Conservation (phyloP, 2,329 filamentous ascomycete species). For the Fusarium duplospermum region DNA sequence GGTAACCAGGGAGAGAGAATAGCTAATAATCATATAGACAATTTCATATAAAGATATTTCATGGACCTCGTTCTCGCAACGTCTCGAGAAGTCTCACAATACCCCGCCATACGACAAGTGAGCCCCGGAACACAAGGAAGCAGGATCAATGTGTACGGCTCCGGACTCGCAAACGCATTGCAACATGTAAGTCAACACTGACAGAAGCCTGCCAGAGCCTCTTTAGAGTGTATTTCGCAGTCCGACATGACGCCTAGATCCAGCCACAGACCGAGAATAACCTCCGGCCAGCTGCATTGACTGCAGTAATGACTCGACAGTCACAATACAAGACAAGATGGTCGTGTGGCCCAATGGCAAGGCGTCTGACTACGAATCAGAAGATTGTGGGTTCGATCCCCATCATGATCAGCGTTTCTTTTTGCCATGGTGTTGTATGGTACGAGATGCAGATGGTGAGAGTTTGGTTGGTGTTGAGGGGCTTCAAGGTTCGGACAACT, state of each 20-base stretch:
- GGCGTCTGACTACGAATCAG: slow-evolving; percentile 46
- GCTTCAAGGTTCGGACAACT: not conserved
- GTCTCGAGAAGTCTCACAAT: not conserved
- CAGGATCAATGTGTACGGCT: not conserved
- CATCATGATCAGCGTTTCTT: slow-evolving; percentile 32
- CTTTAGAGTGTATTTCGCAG: not conserved
- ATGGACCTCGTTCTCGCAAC: not conserved
- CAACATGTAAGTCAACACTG: not conserved
- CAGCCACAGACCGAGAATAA: not conserved
- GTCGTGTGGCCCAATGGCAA: slow-evolving; percentile 39
- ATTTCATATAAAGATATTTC: not conserved
- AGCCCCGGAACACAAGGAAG: not conserved
- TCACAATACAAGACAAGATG: not conserved
- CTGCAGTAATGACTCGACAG: not conserved
- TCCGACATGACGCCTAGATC: not conserved
- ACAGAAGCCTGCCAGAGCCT: not conserved
- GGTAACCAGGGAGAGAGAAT: not conserved
- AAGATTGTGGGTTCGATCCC: slow-evolving; percentile 44
- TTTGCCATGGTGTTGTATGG: slow-evolving; percentile 3
- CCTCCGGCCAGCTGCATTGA: not conserved
- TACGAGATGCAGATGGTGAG: not conserved
- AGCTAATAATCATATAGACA: not conserved
- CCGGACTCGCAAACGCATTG: not conserved
- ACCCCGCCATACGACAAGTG: not conserved
- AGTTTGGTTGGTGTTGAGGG: not conserved